Conservation (phyloP, 2,329 filamentous ascomycete genomes). For the Cyclaneusma minus region DNA sequence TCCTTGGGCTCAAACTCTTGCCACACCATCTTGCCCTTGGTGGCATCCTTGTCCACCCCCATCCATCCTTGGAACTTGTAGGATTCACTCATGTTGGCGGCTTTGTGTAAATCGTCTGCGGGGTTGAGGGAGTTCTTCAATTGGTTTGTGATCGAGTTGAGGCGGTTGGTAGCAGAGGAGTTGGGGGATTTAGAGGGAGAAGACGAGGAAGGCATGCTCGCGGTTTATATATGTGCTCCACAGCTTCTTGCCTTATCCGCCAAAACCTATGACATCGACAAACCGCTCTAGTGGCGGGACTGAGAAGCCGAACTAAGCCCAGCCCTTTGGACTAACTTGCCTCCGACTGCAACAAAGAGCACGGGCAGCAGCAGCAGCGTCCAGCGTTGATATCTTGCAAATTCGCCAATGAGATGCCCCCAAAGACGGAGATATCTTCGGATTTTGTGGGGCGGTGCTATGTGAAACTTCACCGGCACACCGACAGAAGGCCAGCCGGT, state of each 20-base stretch:
- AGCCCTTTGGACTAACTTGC: too few species aligned
- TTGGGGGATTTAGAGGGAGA: slow-evolving; percentile 6
- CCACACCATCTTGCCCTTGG: slow-evolving; percentile 20
- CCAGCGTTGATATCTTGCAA: too few species aligned
- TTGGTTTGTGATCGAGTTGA: slow-evolving; percentile 12
- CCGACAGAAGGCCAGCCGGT: too few species aligned
- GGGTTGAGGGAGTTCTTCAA: slow-evolving; percentile 10
- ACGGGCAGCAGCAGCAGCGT: too few species aligned
- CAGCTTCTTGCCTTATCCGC: background rate
- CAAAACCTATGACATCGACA: too few species aligned
- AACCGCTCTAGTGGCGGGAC: too few species aligned
- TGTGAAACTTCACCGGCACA: too few species aligned
- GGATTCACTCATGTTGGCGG: slow-evolving; percentile 12
- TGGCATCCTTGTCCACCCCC: slow-evolving; percentile 17
- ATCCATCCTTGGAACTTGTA: slow-evolving; percentile 24
- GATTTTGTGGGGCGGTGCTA: too few species aligned
- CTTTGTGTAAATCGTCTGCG: background rate
- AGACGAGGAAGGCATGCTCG: background rate
- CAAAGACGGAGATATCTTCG: too few species aligned
- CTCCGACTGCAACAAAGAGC: too few species aligned
- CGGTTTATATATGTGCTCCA: slow-evolving; percentile 1
- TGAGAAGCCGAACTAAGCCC: too few species aligned
- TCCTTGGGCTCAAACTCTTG: slow-evolving; percentile 28
- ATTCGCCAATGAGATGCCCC: too few species aligned
- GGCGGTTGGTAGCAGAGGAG: slow-evolving; percentile 10